These are phyloP conservation scores for Furcasterigmium furcatum DNA, from an alignment of 2,329 filamentous ascomycete genomes.

Conservation along the genomic window DNA sequence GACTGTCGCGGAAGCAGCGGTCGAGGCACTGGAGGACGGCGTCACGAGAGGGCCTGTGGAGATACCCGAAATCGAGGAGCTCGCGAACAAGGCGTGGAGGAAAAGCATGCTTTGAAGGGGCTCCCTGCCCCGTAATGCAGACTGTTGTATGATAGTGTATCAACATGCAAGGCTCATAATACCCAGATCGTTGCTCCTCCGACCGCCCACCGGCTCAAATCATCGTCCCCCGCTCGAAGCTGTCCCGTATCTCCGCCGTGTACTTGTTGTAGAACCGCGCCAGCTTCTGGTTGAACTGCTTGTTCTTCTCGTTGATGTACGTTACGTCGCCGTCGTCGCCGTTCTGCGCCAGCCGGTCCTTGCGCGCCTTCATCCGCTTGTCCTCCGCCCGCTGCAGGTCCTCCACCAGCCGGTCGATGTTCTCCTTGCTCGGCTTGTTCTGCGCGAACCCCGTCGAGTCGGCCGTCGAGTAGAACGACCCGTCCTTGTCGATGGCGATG, in stretches of 20 bases:
- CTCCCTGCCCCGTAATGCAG: neutral
- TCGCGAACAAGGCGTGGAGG: conserved; percentile 83
- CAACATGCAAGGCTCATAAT: too few relatives aligned
- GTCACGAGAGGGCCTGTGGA: conserved; percentile 72
- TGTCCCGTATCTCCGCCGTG: conserved; percentile 93
- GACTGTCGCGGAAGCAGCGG: conserved; percentile 80
- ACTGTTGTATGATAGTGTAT: neutral
- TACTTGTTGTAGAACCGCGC: conserved; percentile 98
- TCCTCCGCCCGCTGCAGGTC: conserved; percentile 90
- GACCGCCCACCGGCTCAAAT: conserved; percentile 64
- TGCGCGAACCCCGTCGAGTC: conserved; percentile 78
- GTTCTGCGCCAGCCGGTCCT: conserved; percentile 71
- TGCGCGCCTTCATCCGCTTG: conserved; percentile 78
- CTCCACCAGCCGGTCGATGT: conserved; percentile 81
- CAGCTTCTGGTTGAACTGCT: conserved; percentile 99
- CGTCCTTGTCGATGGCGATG: conserved; percentile 88
- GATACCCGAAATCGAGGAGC: conserved; percentile 72
- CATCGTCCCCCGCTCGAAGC: conserved; percentile 95
- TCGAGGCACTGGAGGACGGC: conserved; percentile 80
- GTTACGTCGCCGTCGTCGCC: conserved; percentile 91
- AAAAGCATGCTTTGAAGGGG: conserved; percentile 73
- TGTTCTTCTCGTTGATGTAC: conserved; percentile 99
- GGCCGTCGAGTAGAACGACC: conserved; percentile 85
- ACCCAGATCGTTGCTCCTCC: too few relatives aligned
- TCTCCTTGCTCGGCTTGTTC: conserved; percentile 83